Percentiles rank a stretch among this genome's conserved stretches.
Evolutionary conservation across 768 basidiomycete genomes (phyloP).

Genomic region (Brasilioporus rufonigricans): DNA sequence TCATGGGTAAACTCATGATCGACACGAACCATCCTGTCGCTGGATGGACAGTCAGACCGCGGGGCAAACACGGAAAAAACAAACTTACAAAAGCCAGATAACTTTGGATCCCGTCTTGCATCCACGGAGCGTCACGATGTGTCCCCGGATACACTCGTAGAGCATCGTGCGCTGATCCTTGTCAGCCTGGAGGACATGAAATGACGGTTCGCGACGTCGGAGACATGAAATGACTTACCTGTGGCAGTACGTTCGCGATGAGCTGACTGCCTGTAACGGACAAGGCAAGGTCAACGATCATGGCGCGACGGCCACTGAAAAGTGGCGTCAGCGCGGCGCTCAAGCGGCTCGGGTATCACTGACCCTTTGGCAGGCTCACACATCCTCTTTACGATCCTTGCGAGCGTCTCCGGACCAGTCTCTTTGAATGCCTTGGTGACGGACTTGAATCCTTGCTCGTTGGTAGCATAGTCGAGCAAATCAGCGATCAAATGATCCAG

Average conservation of each 20-base stretch:
- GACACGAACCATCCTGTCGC: conserved; percentile 55
- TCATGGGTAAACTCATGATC: neutral
- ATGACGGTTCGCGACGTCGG: conserved; percentile 5
- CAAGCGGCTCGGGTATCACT: neutral
- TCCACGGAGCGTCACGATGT: conserved; percentile 86
- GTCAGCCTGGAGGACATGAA: conserved; percentile 54
- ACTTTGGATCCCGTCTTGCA: conserved; percentile 91
- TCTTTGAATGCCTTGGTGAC: conserved; percentile 86
- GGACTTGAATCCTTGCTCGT: conserved; percentile 86
- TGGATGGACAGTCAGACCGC: conserved; percentile 21
- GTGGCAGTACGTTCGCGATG: conserved; percentile 78
- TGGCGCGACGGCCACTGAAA: conserved; percentile 66
- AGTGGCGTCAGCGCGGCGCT: conserved; percentile 17
- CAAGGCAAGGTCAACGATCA: conserved; percentile 83
- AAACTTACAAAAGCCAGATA: conserved; percentile 77
- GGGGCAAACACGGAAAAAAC: neutral
- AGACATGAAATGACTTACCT: conserved; percentile 40
- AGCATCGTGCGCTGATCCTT: conserved; percentile 81
- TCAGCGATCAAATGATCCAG: conserved; percentile 75
- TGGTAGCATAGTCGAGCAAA: conserved; percentile 76
- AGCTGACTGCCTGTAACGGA: conserved; percentile 84
- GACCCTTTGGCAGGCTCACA: conserved; percentile 85
- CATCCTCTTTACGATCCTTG: conserved; percentile 75
- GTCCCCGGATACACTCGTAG: conserved; percentile 83
- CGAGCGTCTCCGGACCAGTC: conserved; percentile 72